Conservation (phyloP, 2,329 filamentous ascomycete genomes). For the Alternaria sp. region DNA sequence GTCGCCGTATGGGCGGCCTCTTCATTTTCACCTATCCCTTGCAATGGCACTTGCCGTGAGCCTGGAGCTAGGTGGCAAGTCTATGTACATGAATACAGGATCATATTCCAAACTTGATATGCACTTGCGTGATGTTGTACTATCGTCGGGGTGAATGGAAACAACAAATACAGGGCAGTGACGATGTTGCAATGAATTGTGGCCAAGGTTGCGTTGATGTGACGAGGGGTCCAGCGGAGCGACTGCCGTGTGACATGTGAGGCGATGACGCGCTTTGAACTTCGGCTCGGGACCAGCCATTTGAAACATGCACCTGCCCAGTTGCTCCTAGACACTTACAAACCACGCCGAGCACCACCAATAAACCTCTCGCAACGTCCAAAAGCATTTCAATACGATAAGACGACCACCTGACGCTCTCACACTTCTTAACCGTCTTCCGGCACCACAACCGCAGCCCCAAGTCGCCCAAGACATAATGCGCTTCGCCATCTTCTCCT, state of each 20-base stretch:
- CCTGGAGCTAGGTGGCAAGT: slow-evolving; percentile 18
- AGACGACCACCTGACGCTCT: not conserved
- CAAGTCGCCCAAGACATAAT: slow-evolving; percentile 56
- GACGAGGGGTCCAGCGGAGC: slow-evolving; percentile 1
- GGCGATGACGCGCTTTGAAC: slow-evolving; percentile 13
- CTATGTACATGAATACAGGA: slow-evolving; percentile 1
- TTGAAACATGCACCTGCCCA: slow-evolving; percentile 12
- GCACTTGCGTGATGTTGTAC: not conserved
- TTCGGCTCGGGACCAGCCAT: slow-evolving; percentile 11
- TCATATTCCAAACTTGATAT: not conserved
- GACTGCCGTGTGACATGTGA: not conserved
- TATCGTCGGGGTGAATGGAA: not conserved
- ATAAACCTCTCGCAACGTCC: not conserved
- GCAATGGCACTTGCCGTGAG: slow-evolving; percentile 16
- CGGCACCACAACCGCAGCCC: not conserved
- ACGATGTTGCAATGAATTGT: not conserved
- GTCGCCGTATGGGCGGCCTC: slow-evolving; percentile 5
- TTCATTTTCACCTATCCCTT: not conserved
- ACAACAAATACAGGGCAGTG: not conserved
- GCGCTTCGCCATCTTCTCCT: slow-evolving; percentile 67
- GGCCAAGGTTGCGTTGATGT: not conserved
- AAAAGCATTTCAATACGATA: not conserved
- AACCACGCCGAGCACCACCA: not conserved
- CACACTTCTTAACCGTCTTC: not conserved
- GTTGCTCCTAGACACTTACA: slow-evolving; percentile 5